These are phyloP conservation scores for Aspergillus homomorphus DNA, from an alignment of 495 filamentous ascomycete genomes.

Conservation along the genomic window DNA sequence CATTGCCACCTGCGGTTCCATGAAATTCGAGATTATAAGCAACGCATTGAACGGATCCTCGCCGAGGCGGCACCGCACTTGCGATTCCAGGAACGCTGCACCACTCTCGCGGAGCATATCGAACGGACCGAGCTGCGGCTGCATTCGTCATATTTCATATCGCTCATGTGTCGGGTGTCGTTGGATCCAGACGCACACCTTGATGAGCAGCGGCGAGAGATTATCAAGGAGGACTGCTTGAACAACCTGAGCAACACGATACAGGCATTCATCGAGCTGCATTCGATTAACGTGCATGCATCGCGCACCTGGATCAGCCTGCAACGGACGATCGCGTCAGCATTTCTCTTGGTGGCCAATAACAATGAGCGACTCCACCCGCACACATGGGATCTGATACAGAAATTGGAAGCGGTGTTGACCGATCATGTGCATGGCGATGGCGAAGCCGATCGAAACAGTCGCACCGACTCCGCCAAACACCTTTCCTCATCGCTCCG, in stretches of 20 bases:
- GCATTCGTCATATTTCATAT: slow-evolving; percentile 57
- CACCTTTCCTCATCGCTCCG: slow-evolving; percentile 41
- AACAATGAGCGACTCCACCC: slow-evolving; percentile 34
- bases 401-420: slow-evolving; percentile 38
- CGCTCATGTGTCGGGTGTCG: slow-evolving; percentile 55
- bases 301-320: slow-evolving; percentile 49
- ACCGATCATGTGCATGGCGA: slow-evolving; percentile 43
- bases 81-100: slow-evolving; percentile 46
- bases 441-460: slow-evolving; percentile 27
- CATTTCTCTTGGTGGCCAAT: slow-evolving; percentile 44
- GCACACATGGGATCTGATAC: slow-evolving; percentile 38
- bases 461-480: slow-evolving; percentile 38
- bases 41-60: slow-evolving; percentile 50
- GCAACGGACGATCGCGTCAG: slow-evolving; percentile 46
- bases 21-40: slow-evolving; percentile 50
- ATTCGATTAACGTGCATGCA: slow-evolving; percentile 37
- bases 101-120: slow-evolving; percentile 48
- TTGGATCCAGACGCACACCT: slow-evolving; percentile 45
- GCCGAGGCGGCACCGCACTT: slow-evolving; percentile 51
- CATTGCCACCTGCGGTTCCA: slow-evolving; percentile 39
- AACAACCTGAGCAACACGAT: slow-evolving; percentile 40
- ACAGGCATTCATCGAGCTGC: slow-evolving; percentile 45
- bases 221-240: slow-evolving; percentile 47
- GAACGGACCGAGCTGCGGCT: slow-evolving; percentile 55
- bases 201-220: slow-evolving; percentile 29